These are phyloP conservation scores for Cardiospermum halicacabum DNA, from an alignment of 345 rosid species.

Conservation along the genomic window DNA sequence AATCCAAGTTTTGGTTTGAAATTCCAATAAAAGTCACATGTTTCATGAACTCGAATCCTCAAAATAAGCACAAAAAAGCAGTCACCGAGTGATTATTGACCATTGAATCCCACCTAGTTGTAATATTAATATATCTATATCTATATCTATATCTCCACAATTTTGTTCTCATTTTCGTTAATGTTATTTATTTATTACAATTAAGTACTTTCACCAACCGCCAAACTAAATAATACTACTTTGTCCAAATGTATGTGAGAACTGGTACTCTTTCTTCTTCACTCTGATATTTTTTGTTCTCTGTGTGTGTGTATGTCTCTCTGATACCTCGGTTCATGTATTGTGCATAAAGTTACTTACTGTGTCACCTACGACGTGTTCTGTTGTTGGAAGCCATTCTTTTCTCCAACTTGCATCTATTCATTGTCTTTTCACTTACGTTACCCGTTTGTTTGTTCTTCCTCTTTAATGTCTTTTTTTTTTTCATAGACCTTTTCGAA, in stretches of 20 bases:
- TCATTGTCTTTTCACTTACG: slow-evolving; percentile 8
- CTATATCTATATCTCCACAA: neutral
- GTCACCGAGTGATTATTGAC: neutral
- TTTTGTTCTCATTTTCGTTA: neutral
- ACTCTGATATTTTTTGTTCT: slow-evolving; percentile 5
- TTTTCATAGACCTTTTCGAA: neutral
- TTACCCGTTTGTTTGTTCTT: neutral
- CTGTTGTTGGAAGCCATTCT: neutral
- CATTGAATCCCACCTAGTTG: no score
- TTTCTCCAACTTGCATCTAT: neutral
- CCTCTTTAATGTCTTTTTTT: neutral
- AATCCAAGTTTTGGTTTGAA: neutral
- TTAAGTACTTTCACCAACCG: neutral
- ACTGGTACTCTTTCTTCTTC: slow-evolving; percentile 9
- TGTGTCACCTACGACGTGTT: neutral
- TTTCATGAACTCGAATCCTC: neutral
- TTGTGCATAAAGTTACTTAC: no score
- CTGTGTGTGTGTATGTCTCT: slow-evolving; percentile 10
- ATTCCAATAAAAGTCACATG: neutral
- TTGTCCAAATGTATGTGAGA: neutral
- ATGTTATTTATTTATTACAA: neutral
- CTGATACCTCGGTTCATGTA: neutral
- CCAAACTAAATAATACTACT: neutral
- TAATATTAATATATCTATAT: no score
- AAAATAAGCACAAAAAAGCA: neutral